These are phyloP conservation scores for Phytophthora vignae DNA, from an alignment of 352 stramenopile genomes.

Conservation along the genomic window DNA sequence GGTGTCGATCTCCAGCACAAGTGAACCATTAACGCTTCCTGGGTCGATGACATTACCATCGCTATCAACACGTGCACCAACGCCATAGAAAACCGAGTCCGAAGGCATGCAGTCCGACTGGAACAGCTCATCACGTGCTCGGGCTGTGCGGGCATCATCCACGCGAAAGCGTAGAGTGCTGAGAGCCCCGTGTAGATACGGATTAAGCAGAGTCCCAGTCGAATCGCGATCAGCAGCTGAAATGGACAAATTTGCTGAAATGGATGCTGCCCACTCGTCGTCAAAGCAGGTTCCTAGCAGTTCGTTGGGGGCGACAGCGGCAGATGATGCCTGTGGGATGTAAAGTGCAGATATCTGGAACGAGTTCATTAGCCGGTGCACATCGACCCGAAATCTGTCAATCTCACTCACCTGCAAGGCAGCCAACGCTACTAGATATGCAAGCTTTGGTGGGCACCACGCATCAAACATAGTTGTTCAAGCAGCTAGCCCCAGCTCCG, in stretches of 20 bases:
- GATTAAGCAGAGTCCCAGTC: slow-evolving; percentile 30
- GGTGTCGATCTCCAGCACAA: slow-evolving; percentile 55
- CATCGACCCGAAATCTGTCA: background rate
- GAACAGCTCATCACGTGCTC: slow-evolving; percentile 33
- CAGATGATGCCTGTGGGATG: slow-evolving; percentile 2
- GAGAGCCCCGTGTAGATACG: slow-evolving; percentile 47
- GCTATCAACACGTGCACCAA: slow-evolving; percentile 39
- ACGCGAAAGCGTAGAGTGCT: slow-evolving; percentile 44
- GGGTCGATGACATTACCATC: slow-evolving; percentile 32
- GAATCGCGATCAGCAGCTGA: slow-evolving; percentile 34
- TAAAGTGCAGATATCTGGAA: slow-evolving; percentile 4
- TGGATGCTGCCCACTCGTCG: slow-evolving; percentile 37
- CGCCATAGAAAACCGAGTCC: slow-evolving; percentile 43
- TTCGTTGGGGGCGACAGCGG: slow-evolving; percentile 45
- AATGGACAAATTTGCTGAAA: slow-evolving; percentile 37
- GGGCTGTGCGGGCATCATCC: slow-evolving; percentile 37
- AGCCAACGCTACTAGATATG: slow-evolving; percentile 1
- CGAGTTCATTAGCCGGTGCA: background rate
- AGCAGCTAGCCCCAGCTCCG: background rate
- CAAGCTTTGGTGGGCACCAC: background rate
- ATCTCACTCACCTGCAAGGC: slow-evolving; percentile 24
- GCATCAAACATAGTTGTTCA: background rate
- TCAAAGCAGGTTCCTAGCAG: slow-evolving; percentile 53
- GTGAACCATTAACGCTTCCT: slow-evolving; percentile 44
- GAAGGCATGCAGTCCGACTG: slow-evolving; percentile 36